Base-by-base conservation (phyloP, 495 filamentous ascomycete species). In the Hypoxylon lienhwacheense region DNA sequence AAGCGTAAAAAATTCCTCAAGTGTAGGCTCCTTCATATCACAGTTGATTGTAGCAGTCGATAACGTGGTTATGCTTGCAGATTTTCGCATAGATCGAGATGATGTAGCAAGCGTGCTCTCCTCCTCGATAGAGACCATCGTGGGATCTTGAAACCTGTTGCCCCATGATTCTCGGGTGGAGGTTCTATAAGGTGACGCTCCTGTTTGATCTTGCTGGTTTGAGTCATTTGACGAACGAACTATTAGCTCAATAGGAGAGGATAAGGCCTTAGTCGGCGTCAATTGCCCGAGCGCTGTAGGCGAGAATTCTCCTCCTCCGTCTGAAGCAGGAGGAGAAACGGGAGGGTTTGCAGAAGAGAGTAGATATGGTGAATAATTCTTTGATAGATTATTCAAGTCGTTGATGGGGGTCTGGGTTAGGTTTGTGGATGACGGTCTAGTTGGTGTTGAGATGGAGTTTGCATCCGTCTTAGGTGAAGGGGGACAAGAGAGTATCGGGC, bases 1-100 rank as follows among this genome's bases (percentile, higher is more conserved):
- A 2, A 78, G 66, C 2, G 66, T 55, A 35, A 72, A 64, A 40
- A 78, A 78, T 6, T 78, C 76, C 5, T 66, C 65, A 21, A 78
- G 55, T 15, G 63, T 70, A n/a, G 76, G 76, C 29, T 77, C 74
- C 24, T 43, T 59, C 3, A 77, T 64, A 10, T 61, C 37, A 0
- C 53, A 20, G 17, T 62, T 40, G 24, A 25, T 14, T 14, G 35
- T 48, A 34, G 14, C 35, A 35, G 36, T 47, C 4, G 46, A 66
- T 12, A 44, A 41, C 35, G 39, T 68, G 35, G 43, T 44, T 51
- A 41, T 36, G 16, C 65, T 66, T 7, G 42, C 61, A 54, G 52
- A 47, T 37, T 31, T 66, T 49, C 48, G 53, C 59, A 65, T 34
- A 45, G 20, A 55, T 25, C 8, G 47, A 15, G 42, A 41, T 22